phyloP scores from a whole-genome alignment of 2,329 filamentous ascomycete species.

The Lasiodiplodia sp. region DNA sequence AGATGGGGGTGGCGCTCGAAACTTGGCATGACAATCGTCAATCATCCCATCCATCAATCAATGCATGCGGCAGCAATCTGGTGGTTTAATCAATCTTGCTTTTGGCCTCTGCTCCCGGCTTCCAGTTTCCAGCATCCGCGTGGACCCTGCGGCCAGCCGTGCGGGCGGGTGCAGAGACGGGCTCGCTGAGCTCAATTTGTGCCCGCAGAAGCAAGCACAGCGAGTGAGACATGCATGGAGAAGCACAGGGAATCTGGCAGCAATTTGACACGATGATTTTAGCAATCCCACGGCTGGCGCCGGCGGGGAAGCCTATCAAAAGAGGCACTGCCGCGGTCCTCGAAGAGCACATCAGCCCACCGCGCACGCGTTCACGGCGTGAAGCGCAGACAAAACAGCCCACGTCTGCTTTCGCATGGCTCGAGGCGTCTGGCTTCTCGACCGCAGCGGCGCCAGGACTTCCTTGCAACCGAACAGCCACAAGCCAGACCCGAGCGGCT shows the following conservation, averaged over 20 bases:
- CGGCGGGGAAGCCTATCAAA: slow-evolving; percentile 1
- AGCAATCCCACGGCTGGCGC: slow-evolving; percentile 5
- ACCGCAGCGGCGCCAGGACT: not conserved
- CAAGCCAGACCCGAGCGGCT: slow-evolving; percentile 17
- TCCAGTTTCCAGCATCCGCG: slow-evolving; percentile 21
- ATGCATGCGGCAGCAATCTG: slow-evolving; percentile 11
- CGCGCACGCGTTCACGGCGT: not conserved
- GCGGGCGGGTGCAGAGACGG: slow-evolving; percentile 22
- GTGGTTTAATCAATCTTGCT: slow-evolving; percentile 25
- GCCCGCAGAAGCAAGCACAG: slow-evolving; percentile 16
- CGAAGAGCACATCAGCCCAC: slow-evolving; percentile 19
- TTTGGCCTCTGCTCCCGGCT: slow-evolving; percentile 8
- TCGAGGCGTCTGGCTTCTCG: slow-evolving; percentile 10
- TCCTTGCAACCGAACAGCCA: slow-evolving; percentile 14
- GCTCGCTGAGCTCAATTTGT: slow-evolving; percentile 1
- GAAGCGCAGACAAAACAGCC: slow-evolving; percentile 11
- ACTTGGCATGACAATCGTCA: slow-evolving; percentile 14
- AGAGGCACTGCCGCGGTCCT: not conserved
- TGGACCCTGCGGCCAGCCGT: slow-evolving; percentile 26
- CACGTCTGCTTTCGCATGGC: slow-evolving; percentile 1
- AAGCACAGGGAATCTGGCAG: slow-evolving; percentile 11
- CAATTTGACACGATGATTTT: slow-evolving; percentile 19
- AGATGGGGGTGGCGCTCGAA: slow-evolving; percentile 15
- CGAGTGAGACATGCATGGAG: slow-evolving; percentile 25
- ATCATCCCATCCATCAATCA: slow-evolving; percentile 1